phyloP scores from a whole-genome alignment of 306 rosid species.

The Pueraria montana region DNA sequence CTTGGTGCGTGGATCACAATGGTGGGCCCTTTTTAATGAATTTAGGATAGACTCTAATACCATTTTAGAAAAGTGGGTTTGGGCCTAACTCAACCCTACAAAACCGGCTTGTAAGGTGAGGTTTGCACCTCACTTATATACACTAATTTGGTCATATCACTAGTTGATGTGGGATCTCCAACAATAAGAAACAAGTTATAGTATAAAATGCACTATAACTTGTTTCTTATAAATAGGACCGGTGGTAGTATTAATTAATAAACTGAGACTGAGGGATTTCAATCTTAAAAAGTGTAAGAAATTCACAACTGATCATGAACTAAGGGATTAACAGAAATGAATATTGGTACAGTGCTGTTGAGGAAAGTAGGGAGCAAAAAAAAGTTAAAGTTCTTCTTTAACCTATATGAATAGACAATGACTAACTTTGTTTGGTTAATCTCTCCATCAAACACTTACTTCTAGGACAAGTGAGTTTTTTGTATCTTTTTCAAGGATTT shows the following conservation, averaged over 20 bases:
- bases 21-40: too few species aligned
- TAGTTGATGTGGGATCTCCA: too few species aligned
- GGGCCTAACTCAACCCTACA: too few species aligned
- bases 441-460: background rate
- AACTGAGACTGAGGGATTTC: background rate
- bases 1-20: too few species aligned
- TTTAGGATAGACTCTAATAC: too few species aligned
- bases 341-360: background rate
- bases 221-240: too few species aligned
- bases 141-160: too few species aligned
- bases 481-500: slow-evolving; percentile 24
- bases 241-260: background rate
- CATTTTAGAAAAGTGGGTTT: too few species aligned
- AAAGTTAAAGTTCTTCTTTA: background rate
- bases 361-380: background rate
- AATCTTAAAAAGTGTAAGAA: background rate
- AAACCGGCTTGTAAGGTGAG: too few species aligned
- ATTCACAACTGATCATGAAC: background rate
- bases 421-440: background rate
- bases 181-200: too few species aligned
- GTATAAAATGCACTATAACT: too few species aligned
- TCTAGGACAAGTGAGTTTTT: background rate
- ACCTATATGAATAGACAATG: slow-evolving; percentile 8
- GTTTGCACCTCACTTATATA: too few species aligned
- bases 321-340: slow-evolving; percentile 14